phyloP scores from a whole-genome alignment of 352 stramenopile genomes.

The Phytophthora chlamydospora region DNA sequence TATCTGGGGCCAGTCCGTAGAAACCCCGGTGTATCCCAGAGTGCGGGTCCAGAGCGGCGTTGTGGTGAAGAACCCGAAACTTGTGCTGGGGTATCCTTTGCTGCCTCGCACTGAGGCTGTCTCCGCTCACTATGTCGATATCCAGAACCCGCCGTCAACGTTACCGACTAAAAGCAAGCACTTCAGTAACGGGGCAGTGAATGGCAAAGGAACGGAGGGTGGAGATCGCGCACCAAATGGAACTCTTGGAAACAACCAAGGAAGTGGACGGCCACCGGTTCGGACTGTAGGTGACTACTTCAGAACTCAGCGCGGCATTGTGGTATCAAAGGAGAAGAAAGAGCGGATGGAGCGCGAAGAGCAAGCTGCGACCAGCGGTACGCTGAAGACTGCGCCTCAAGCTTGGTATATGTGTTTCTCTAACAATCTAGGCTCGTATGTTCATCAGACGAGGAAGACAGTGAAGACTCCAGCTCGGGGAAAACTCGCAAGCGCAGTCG shows the following conservation, averaged over 20 bases:
- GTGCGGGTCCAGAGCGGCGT: conserved; percentile 25
- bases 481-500: conserved; percentile 48
- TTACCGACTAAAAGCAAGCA: conserved; percentile 35
- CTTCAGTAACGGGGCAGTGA: background rate
- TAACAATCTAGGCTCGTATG: conserved; percentile 2
- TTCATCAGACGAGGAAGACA: conserved; percentile 47
- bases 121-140: conserved; percentile 49
- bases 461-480: conserved; percentile 43
- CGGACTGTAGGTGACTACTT: conserved; percentile 75
- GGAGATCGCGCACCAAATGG: background rate
- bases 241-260: conserved; percentile 8
- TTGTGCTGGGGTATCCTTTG: conserved; percentile 51
- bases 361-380: conserved; percentile 30
- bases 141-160: conserved; percentile 47
- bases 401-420: background rate
- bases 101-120: conserved; percentile 29
- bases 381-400: background rate
- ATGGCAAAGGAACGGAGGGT: conserved; percentile 4
- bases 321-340: conserved; percentile 28
- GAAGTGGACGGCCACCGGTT: background rate
- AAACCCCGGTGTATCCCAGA: conserved; percentile 32
- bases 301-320: conserved; percentile 42
- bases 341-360: conserved; percentile 22
- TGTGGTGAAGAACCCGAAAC: conserved; percentile 33
- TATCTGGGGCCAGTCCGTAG: conserved; percentile 29